Base-by-base conservation (phyloP, 495 filamentous ascomycete genomes). In the Pseudevernia furfuracea region DNA sequence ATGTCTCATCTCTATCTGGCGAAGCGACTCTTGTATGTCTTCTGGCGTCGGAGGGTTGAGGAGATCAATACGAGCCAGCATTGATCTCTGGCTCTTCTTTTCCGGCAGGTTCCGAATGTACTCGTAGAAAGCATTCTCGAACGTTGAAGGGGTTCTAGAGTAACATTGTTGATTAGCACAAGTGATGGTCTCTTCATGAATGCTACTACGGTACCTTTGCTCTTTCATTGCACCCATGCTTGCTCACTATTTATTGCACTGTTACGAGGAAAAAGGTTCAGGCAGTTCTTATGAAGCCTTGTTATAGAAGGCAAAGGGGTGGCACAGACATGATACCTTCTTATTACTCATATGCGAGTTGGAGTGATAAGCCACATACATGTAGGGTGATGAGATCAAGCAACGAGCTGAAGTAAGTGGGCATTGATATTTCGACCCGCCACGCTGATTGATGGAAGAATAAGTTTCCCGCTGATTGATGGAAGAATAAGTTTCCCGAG, bases 21-120 rank as follows among this genome's bases (percentile, higher is more conserved):
- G 41, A 43, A 60, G 41, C 0, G 39, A 60, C 21, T 32, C 38
- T 39, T 46, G 39, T 32, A 60, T 60, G 25, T 48, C 46, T 36
- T 60, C 59, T 1, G 39, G 59, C 12, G 59, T 60, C 3, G 59
- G 59, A 15, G 59, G 39, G 39, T 19, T 60, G 25, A 48, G 46
- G 21, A 60, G 19, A 36, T 60, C 59, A 23, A 60, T 46, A 14
- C 59, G 59, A 44, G 59, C 41, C 38, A 60, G 59, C 28, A 60
- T 60, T 21, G 59, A 60, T 14, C 59, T 60, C 37, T 60, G 46
- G 12, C n/a, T 60, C 59, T 32, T 60, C 34, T 48, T 60, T 23
- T 46, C 59, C 10, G 59, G 59, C 14, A 60, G n/a, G 34, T 32
- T 46, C 7, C 46, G 46, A 48, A 60, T 46, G 17, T 60, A 60